Conservation (phyloP, 2,329 filamentous ascomycete genomes). For the Epichloe sp. region DNA sequence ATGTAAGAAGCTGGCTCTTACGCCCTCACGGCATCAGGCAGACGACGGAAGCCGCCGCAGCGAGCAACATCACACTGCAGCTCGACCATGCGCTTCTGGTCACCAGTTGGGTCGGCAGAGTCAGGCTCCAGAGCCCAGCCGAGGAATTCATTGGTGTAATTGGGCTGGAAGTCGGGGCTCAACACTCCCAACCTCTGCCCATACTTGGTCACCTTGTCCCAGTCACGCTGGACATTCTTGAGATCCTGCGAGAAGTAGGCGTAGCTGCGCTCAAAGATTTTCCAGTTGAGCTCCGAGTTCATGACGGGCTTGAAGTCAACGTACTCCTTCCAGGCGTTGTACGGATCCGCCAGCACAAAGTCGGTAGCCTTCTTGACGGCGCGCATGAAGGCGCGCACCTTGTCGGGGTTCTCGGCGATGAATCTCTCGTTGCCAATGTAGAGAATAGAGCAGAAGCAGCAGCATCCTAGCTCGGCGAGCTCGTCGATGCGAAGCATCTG, state of each 20-base stretch:
- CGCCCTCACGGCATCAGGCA: slow-evolving; percentile 14
- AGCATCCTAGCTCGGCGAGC: slow-evolving; percentile 66
- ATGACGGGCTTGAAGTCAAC: slow-evolving; percentile 60
- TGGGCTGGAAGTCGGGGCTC: slow-evolving; percentile 48
- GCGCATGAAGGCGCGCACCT: slow-evolving; percentile 53
- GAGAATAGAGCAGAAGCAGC: slow-evolving; percentile 72
- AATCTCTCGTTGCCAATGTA: slow-evolving; percentile 70
- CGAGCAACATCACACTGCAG: slow-evolving; percentile 54
- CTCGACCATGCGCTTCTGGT: slow-evolving; percentile 61
- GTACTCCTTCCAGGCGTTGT: slow-evolving; percentile 53
- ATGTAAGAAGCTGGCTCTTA: not conserved
- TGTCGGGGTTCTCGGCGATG: slow-evolving; percentile 50
- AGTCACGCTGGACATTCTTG: slow-evolving; percentile 63
- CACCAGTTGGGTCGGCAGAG: slow-evolving; percentile 52
- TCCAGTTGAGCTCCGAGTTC: slow-evolving; percentile 54
- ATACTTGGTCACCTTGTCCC: slow-evolving; percentile 65
- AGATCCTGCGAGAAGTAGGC: slow-evolving; percentile 64
- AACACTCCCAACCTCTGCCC: slow-evolving; percentile 61
- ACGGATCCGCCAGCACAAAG: slow-evolving; percentile 51
- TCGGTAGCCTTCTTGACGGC: slow-evolving; percentile 66
- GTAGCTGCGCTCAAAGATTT: slow-evolving; percentile 69
- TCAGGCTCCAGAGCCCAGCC: slow-evolving; percentile 52
- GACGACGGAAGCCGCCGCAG: slow-evolving; percentile 49
- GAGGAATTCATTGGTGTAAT: slow-evolving; percentile 63
- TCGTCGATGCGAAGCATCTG: slow-evolving; percentile 74